Evolutionary conservation across 768 basidiomycete species (phyloP), one percentile per base, ranked within the genome.

Genomic region (Gyrodon lividus): DNA sequence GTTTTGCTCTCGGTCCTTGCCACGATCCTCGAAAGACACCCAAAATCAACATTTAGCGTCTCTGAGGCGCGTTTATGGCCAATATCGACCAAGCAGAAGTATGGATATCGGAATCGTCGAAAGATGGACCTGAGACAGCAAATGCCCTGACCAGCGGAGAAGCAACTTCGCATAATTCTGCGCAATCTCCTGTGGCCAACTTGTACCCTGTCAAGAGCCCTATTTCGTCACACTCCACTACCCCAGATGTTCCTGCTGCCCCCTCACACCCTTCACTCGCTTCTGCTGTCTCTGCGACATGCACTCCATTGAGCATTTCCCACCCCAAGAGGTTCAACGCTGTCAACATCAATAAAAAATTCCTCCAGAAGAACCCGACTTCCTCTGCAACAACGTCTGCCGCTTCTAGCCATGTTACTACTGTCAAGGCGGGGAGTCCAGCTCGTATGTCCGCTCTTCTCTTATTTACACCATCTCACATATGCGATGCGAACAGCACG

Each of bases 281-380:
- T 2, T 49, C 47, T 24, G 33, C 51, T 0, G 14, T 46, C 1
- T 46, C 66, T 34, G 48, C 48, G 8, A 30, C 59, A 7, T 31
- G 14, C 38, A 54, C 66, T 10, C 58, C 64, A 14, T 68, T 70
- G 20, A 60, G 62, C 16, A 60, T 69, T 4, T 78, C 80, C 2
- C 86, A 83, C 56, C 80, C 81, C 26, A 98, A 98, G 77, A 85
- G 87, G 63, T 95, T 94, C 70, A 90, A 77, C 65, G 82, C 92
- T 24, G 83, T 92, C 56, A 93, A 92, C 66, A 92, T 98, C 70
- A 96, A 92, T 76, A 96, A 94, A 82, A 92, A 91, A 71, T 98
- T 98, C 70, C 75, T 98, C 38, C 89, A 93, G 75, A 96, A 95
- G 79, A 88, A 87, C 49, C 83, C 83, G 6, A 69, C 84, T 38